Evolutionary conservation across 306 rosid genomes (phyloP).

Genomic region (Cicer bijugum): DNA sequence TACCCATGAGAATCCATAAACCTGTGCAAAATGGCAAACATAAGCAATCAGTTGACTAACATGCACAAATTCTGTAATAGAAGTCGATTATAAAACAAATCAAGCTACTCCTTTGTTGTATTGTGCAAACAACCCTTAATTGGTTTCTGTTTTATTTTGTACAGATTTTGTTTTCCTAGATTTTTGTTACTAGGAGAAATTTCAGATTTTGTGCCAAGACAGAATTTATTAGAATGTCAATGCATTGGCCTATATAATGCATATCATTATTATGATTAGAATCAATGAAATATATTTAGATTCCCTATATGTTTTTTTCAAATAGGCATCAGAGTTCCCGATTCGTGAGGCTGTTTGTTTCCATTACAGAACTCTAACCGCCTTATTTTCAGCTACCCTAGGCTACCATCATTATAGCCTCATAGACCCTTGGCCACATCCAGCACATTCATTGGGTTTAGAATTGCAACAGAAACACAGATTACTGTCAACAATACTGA

Average conservation of each 20-base stretch:
- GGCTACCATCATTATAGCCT: not conserved
- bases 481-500: not conserved
- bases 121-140: not conserved
- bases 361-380: not conserved
- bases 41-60: conserved; percentile 35
- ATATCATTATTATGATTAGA: not conserved
- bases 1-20: conserved; percentile 85
- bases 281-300: not conserved
- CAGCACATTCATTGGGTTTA: not conserved
- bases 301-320: not conserved
- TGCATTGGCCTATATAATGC: conserved; percentile 3
- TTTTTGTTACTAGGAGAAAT: not conserved
- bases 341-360: not conserved
- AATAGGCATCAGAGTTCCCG: not conserved
- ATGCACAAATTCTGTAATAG: not conserved
- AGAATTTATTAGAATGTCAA: conserved; percentile 1
- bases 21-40: conserved; percentile 52
- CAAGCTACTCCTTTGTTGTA: not conserved
- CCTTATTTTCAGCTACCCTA: not conserved
- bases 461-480: not conserved
- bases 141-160: not conserved
- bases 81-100: conserved; percentile 14
- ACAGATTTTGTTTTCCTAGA: not conserved
- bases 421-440: not conserved
- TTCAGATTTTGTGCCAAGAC: not conserved